Base-by-base conservation (phyloP, 805 yeast genomes). In the Cyberlindnera petersonii region DNA sequence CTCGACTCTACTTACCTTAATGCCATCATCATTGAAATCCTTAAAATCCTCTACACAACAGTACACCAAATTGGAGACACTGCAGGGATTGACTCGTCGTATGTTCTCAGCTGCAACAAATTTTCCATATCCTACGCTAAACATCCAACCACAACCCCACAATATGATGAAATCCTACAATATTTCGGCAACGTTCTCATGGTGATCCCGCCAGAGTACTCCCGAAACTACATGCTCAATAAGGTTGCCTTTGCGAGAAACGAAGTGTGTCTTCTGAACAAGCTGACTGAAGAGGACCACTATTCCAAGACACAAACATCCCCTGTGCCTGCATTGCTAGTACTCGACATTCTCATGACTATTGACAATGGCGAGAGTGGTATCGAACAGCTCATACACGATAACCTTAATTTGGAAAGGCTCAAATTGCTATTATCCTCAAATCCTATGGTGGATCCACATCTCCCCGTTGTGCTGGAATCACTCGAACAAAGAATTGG, bases 361-460 rank as follows among this genome's bases (percentile, higher is more conserved):
- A 48, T 54, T 21, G 59, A 71, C 52, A 50, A 69, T 54, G 49
- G 71, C 48, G 50, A 70, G 60, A 28, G 37, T 17, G 50, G 44
- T 14, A 44, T 53, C 8, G 47, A 38, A 18, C 31, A 39, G 9
- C 37, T 44, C n/a, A 42, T 56, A 7, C 33, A 34, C 18, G 40
- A 42, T 2, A 37, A 46, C 16, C 26, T 56, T 6, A 17, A 50
- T 27, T 3, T 51, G 2, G 33, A 41, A 5, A 17, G 30, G 11
- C 31, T 56, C 4, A 26, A 33, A 3, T 10, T 26, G 6, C 20
- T 50, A 4, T 26, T 21, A 6, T 9, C 29, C 10, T 15, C 35
- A 8, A 35, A 35, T n/a, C 31, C 28, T 1, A 32, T 35, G 0
- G n/a, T 27, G 8, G 58, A 55, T 35, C 48, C 52, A 13, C 47